phyloP scores from a whole-genome alignment of 2,329 filamentous ascomycete genomes.

The Trichophyton equinum region DNA sequence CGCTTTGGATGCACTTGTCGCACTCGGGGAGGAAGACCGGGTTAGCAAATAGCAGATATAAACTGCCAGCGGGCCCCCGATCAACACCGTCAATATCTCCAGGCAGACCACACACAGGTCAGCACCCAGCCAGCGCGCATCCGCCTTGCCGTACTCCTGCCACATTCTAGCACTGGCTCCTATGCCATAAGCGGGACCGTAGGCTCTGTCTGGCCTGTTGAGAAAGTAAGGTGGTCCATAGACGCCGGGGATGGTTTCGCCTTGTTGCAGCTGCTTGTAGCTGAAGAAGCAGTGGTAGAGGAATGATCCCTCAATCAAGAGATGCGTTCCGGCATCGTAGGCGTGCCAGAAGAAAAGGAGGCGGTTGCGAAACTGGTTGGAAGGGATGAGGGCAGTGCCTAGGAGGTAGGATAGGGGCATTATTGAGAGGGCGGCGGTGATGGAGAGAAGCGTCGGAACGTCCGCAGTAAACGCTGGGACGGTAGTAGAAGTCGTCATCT shows the following conservation, averaged over 20 bases:
- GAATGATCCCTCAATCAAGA: constrained; percentile 80
- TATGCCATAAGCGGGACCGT: constrained; percentile 47
- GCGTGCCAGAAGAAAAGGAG: constrained; percentile 89
- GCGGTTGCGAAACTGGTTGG: constrained; percentile 46
- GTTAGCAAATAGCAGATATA: constrained; percentile 45
- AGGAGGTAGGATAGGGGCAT: constrained; percentile 42
- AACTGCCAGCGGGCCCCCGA: constrained; percentile 45
- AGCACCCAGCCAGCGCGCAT: constrained; percentile 47
- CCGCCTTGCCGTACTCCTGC: constrained; percentile 55
- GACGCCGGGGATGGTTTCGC: constrained; percentile 11
- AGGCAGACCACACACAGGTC: constrained; percentile 48
- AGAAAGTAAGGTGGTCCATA: constrained; percentile 38
- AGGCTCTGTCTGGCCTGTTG: constrained; percentile 41
- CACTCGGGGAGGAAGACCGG: constrained; percentile 14
- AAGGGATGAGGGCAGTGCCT: constrained; percentile 41
- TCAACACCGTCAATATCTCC: constrained; percentile 49
- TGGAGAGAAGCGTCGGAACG: constrained; percentile 39
- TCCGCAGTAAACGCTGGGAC: constrained; percentile 11
- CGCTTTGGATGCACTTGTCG: constrained; percentile 14
- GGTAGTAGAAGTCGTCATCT: neutral
- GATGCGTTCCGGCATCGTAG: constrained; percentile 84
- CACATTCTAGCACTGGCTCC: constrained; percentile 44
- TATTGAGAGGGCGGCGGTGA: constrained; percentile 42
- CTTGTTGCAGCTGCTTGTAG: constrained; percentile 36
- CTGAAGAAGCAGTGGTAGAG: constrained; percentile 89